Percentiles rank a stretch among this genome's conserved stretches.
These are phyloP conservation scores for Geotrichum histeridarum DNA, from an alignment of 1,139 yeast species.

Conservation along the genomic window DNA sequence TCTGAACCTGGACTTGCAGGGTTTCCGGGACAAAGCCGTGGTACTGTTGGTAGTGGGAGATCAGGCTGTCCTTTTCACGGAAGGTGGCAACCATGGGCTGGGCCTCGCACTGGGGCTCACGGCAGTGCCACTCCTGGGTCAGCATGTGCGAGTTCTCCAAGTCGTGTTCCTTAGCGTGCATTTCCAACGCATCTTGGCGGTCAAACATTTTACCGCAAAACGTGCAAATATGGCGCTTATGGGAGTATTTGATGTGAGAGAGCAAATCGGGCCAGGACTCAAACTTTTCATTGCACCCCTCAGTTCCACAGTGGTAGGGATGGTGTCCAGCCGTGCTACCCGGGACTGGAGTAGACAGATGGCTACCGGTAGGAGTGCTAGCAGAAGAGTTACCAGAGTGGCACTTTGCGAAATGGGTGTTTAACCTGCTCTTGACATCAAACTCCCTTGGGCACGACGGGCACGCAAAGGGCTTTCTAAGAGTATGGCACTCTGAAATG, in stretches of 20 bases:
- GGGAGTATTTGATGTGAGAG: slow-evolving; percentile 64
- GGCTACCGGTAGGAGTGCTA: slow-evolving; percentile 3
- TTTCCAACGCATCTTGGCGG: slow-evolving; percentile 6
- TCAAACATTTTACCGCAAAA: slow-evolving; percentile 62
- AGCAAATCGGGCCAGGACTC: slow-evolving; percentile 75
- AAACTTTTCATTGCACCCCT: slow-evolving; percentile 59
- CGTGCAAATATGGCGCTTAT: slow-evolving; percentile 63
- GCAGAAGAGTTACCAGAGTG: slow-evolving; percentile 27
- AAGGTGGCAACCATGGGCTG: slow-evolving; percentile 33
- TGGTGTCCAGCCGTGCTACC: slow-evolving; percentile 1
- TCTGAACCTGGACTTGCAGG: slow-evolving; percentile 22
- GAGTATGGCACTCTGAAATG: slow-evolving; percentile 52
- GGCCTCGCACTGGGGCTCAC: slow-evolving; percentile 37
- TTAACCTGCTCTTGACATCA: slow-evolving; percentile 33
- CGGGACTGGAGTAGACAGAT: slow-evolving; percentile 3
- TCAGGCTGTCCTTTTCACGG: slow-evolving; percentile 42
- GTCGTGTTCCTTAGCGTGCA: slow-evolving; percentile 14
- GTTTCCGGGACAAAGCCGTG: slow-evolving; percentile 37
- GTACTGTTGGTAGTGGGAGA: slow-evolving; percentile 41
- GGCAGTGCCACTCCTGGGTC: slow-evolving; percentile 21
- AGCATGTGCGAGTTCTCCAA: slow-evolving; percentile 8
- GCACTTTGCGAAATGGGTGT: slow-evolving; percentile 33
- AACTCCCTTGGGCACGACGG: slow-evolving; percentile 36
- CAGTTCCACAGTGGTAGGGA: slow-evolving; percentile 48
- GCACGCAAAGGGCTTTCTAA: slow-evolving; percentile 32